Conservation (phyloP, 164 flowering plant genomes). For the Protea cynaroides region DNA sequence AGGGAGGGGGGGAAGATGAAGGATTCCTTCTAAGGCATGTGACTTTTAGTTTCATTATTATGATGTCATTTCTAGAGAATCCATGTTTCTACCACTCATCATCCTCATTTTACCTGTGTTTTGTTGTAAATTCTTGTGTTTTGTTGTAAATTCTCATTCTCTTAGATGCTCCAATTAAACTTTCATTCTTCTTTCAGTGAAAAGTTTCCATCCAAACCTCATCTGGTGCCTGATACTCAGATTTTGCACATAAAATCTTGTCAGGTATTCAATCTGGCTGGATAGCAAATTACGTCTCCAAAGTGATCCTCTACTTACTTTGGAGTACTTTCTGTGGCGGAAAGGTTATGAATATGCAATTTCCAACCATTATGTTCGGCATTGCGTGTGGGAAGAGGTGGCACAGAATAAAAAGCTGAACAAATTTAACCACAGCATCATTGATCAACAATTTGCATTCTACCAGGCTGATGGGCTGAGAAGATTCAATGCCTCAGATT, state of each 20-base stretch:
- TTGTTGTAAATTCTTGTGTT: too few relatives aligned
- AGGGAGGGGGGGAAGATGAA: too few relatives aligned
- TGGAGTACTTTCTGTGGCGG: slow-evolving; percentile 90
- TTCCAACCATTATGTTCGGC: slow-evolving; percentile 94
- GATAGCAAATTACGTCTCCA: slow-evolving; percentile 97
- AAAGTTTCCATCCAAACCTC: not conserved
- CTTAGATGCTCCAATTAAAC: too few relatives aligned
- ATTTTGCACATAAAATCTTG: slow-evolving; percentile 1
- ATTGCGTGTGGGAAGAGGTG: slow-evolving; percentile 98
- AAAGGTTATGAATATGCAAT: slow-evolving; percentile 87
- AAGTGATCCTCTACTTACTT: slow-evolving; percentile 70
- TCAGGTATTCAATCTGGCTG: slow-evolving; percentile 96
- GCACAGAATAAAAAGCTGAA: slow-evolving; percentile 84
- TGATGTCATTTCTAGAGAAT: too few relatives aligned
- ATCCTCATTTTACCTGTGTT: too few relatives aligned
- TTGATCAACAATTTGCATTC: slow-evolving; percentile 86
- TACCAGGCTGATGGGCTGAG: slow-evolving; percentile 85
- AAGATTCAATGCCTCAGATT: slow-evolving; percentile 79
- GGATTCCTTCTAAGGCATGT: too few relatives aligned
- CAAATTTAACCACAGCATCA: slow-evolving; percentile 84
- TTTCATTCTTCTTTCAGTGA: too few relatives aligned
- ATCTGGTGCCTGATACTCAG: slow-evolving; percentile 2
- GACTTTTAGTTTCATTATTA: too few relatives aligned
- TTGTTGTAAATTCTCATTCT: too few relatives aligned
- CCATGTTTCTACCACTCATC: too few relatives aligned